Conservation (phyloP, 306 rosid genomes). For the Cicer judaicum region DNA sequence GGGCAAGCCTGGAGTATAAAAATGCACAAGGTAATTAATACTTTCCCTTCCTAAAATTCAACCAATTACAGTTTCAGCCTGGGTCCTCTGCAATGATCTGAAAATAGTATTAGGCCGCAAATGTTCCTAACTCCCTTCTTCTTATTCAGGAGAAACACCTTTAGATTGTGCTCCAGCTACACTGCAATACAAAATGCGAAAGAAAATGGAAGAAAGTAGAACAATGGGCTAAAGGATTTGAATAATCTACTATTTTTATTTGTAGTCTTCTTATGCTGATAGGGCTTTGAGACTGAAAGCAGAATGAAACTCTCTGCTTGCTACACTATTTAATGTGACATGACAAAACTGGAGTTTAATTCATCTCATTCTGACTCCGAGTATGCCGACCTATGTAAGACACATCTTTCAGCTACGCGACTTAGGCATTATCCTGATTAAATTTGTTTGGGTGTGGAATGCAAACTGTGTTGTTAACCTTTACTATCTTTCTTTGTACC, state of each 20-base stretch:
- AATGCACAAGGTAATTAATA: conserved; percentile 86
- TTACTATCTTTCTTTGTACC: neutral
- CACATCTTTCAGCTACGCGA: conserved; percentile 32
- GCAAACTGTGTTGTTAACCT: conserved; percentile 18
- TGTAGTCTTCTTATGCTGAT: conserved; percentile 38
- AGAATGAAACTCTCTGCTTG: conserved; percentile 30
- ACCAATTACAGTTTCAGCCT: conserved; percentile 4
- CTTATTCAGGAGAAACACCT: conserved; percentile 82
- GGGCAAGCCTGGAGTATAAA: conserved; percentile 84
- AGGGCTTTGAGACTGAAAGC: conserved; percentile 29
- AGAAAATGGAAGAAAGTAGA: conserved; percentile 66
- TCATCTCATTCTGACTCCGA: conserved; percentile 40
- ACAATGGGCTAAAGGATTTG: conserved; percentile 41
- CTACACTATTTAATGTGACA: conserved; percentile 35
- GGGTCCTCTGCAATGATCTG: neutral
- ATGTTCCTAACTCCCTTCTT: conserved; percentile 40
- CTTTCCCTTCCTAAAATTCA: conserved; percentile 35
- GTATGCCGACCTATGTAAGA: conserved; percentile 19
- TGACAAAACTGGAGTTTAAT: conserved; percentile 35
- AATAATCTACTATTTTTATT: conserved; percentile 36
- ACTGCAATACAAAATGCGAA: conserved; percentile 80
- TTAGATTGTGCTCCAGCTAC: conserved; percentile 95
- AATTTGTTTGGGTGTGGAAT: conserved; percentile 39
- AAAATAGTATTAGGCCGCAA: neutral
- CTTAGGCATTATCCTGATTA: neutral